Evolutionary conservation across 2,329 filamentous ascomycete species (phyloP), one percentile per base, ranked within the genome.

Genomic region (Epichloe gansuensis): DNA sequence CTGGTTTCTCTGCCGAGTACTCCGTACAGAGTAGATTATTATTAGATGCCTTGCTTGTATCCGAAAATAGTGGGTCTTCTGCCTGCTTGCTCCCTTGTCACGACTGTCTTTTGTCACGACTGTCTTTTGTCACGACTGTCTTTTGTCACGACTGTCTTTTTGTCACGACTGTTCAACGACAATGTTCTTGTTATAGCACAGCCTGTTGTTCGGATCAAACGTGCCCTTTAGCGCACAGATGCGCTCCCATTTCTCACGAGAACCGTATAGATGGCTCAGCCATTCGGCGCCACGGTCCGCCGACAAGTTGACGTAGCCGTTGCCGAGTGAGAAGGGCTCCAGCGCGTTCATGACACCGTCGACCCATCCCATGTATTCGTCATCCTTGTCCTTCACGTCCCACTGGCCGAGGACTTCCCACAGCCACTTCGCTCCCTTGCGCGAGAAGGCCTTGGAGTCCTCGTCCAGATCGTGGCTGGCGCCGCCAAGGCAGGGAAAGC

Each of bases 161-260:
- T 2, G 17, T 21, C 2, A 21, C 17, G 17, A 21, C 17, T 21
- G 17, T 21, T 21, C 17, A 2, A 21, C 46, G 72, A 75, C 51
- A 17, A 46, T 46, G 44, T 46, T 34, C 28, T 46, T 46, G 42
- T 44, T 44, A 7, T 44, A 44, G 5, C 42, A 15, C 42, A 44
- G 21, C 42, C 42, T 12, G 6, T 44, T 44, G 42, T 45, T 13
- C 39, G 8, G 54, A 35, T 47, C 50, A 23, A 39, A 42, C 11
- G 5, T 7, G 6, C 12, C 15, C 43, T 52, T 52, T 12, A 52
- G 35, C 12, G 50, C 50, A 34, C 50, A 52, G 34, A 52, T 39
- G 21, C 43, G 50, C 13, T 34, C n/a, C 50, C 50, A 52, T 25
- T 52, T 52, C 2, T 46, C 35, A 1, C 17, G n/a, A 12, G 50